phyloP scores from a whole-genome alignment of 2,329 filamentous ascomycete genomes.

The Cryphonectria japonica region DNA sequence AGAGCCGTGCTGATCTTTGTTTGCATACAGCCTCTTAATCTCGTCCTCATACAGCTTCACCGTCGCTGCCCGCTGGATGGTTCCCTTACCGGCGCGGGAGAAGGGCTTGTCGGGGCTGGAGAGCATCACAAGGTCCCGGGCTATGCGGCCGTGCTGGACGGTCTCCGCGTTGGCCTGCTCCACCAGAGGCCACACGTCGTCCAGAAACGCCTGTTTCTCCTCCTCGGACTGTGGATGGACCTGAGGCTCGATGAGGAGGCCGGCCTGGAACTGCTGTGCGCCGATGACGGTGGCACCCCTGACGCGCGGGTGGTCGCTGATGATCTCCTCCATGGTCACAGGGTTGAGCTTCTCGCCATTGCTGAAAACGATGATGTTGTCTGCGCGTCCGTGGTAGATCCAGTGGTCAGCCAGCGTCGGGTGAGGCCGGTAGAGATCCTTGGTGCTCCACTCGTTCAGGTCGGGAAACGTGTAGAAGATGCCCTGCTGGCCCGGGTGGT shows the following conservation, averaged over 20 bases:
- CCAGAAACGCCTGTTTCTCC: slow-evolving; percentile 11
- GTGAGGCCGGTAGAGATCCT: slow-evolving; percentile 40
- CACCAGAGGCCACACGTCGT: slow-evolving; percentile 22
- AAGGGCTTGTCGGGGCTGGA: slow-evolving; percentile 48
- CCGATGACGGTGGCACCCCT: slow-evolving; percentile 17
- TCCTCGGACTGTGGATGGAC: slow-evolving; percentile 7
- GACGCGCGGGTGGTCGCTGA: slow-evolving; percentile 11
- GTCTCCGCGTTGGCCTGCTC: slow-evolving; percentile 22
- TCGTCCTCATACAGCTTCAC: slow-evolving; percentile 47
- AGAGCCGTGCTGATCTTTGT: slow-evolving; percentile 29
- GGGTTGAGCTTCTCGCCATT: slow-evolving; percentile 41
- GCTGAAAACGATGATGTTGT: slow-evolving; percentile 39
- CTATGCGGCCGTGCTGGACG: slow-evolving; percentile 51
- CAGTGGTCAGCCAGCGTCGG: slow-evolving; percentile 33
- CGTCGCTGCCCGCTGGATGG: slow-evolving; percentile 46
- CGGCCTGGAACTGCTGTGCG: slow-evolving; percentile 21
- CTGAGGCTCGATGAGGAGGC: slow-evolving; percentile 11
- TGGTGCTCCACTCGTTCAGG: slow-evolving; percentile 37
- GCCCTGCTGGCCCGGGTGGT: slow-evolving; percentile 33
- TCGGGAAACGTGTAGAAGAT: slow-evolving; percentile 40
- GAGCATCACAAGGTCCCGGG: slow-evolving; percentile 44
- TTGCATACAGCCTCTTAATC: slow-evolving; percentile 47
- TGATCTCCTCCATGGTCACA: slow-evolving; percentile 33
- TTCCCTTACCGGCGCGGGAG: slow-evolving; percentile 49
- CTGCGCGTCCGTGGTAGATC: slow-evolving; percentile 34